These are phyloP conservation scores for Saururus chinensis DNA, from an alignment of 164 flowering plant species.

Conservation along the genomic window DNA sequence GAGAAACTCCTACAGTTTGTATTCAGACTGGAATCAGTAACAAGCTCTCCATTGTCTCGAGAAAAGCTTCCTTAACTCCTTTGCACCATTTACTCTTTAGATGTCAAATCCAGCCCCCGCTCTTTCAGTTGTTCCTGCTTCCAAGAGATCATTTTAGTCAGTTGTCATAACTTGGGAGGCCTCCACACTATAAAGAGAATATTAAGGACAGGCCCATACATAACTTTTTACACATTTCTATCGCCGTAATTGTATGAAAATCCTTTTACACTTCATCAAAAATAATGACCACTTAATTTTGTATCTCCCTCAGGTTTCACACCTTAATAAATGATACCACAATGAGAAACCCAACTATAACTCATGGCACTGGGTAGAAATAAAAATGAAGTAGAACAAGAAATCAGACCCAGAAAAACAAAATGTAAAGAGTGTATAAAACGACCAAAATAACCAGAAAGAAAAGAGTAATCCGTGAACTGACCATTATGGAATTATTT, in stretches of 20 bases:
- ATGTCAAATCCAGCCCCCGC: background rate
- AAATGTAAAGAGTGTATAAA: too few species aligned
- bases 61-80: background rate
- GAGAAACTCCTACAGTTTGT: background rate
- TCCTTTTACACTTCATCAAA: too few species aligned
- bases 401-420: background rate
- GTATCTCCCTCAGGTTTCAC: background rate
- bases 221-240: background rate
- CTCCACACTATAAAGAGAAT: too few species aligned
- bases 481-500: conserved; percentile 64
- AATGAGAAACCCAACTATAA: background rate
- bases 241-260: background rate
- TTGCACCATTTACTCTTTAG: background rate
- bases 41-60: background rate
- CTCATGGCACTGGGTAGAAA: too few species aligned
- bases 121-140: background rate
- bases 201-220: background rate
- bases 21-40: background rate
- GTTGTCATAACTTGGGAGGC: background rate
- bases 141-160: background rate
- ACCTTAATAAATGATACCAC: background rate
- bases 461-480: background rate
- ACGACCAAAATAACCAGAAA: background rate
- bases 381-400: background rate
- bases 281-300: background rate